These are phyloP conservation scores for Brassica juncea DNA, from an alignment of 345 rosid genomes.

Conservation along the genomic window DNA sequence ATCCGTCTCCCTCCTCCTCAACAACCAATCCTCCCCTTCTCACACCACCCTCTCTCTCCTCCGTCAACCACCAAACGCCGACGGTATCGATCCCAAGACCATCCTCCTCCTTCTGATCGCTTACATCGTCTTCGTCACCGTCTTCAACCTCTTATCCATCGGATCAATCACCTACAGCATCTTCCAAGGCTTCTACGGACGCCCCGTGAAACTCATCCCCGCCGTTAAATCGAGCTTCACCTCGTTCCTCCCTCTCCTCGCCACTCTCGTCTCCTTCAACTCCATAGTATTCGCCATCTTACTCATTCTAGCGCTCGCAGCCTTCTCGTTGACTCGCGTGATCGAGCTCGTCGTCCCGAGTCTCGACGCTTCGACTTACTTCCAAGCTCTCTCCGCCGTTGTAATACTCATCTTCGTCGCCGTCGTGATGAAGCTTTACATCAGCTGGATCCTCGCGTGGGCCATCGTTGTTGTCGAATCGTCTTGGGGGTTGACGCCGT, in stretches of 20 bases:
- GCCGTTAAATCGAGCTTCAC: slow-evolving; percentile 58
- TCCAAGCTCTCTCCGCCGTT: slow-evolving; percentile 17
- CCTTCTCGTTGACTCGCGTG: slow-evolving; percentile 27
- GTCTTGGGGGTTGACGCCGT: slow-evolving; percentile 61
- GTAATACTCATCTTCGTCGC: slow-evolving; percentile 13
- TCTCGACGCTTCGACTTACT: slow-evolving; percentile 44
- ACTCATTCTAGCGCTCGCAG: slow-evolving; percentile 29
- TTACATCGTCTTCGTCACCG: slow-evolving; percentile 39
- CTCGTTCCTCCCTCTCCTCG: slow-evolving; percentile 58
- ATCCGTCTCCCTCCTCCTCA: slow-evolving; percentile 48
- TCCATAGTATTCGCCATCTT: slow-evolving; percentile 39
- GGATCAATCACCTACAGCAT: slow-evolving; percentile 72
- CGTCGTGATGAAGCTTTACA: slow-evolving; percentile 40
- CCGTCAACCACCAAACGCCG: not conserved
- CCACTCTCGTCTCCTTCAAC: slow-evolving; percentile 36
- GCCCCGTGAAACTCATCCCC: slow-evolving; percentile 69
- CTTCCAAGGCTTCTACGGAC: slow-evolving; percentile 72
- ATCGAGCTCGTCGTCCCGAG: slow-evolving; percentile 35
- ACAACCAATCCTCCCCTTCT: slow-evolving; percentile 37
- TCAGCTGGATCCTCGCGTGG: slow-evolving; percentile 53
- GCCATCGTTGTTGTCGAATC: slow-evolving; percentile 70
- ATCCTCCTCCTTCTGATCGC: slow-evolving; percentile 22
- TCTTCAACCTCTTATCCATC: slow-evolving; percentile 48
- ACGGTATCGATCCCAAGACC: not conserved
- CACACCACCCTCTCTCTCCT: slow-evolving; percentile 34